phyloP scores from a whole-genome alignment of 352 stramenopile species.

The Globisporangium okanoganense region DNA sequence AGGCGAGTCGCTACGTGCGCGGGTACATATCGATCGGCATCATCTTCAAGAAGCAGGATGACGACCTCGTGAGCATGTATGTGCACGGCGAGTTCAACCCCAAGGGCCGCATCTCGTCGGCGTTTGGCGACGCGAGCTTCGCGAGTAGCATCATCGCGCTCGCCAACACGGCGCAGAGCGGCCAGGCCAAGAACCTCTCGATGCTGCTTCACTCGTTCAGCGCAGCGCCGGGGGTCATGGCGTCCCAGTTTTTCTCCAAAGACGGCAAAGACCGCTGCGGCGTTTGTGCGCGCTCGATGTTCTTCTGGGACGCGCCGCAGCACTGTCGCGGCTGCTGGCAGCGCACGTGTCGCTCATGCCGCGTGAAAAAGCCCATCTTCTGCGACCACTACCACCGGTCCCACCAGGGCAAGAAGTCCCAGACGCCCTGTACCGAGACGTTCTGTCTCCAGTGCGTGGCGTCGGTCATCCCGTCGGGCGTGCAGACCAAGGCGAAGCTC shows the following conservation, averaged over 20 bases:
- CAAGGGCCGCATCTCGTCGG: conserved; percentile 43
- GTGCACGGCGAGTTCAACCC: conserved; percentile 63
- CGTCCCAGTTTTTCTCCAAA: conserved; percentile 9
- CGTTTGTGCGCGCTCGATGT: conserved; percentile 50
- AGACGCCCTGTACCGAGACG: conserved; percentile 57
- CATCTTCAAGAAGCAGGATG: conserved; percentile 53
- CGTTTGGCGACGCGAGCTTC: conserved; percentile 54
- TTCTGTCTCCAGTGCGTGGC: conserved; percentile 76
- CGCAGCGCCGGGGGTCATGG: not conserved
- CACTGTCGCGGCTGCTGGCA: conserved; percentile 67
- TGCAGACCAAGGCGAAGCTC: conserved; percentile 63
- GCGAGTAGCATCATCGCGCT: conserved; percentile 56
- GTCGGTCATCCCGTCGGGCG: conserved; percentile 54
- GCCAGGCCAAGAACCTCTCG: conserved; percentile 75
- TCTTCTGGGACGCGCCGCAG: conserved; percentile 60
- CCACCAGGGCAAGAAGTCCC: conserved; percentile 19
- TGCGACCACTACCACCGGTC: conserved; percentile 57
- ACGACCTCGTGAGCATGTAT: conserved; percentile 66
- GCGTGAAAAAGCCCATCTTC: conserved; percentile 70
- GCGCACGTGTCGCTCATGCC: conserved; percentile 57
- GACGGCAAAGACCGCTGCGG: conserved; percentile 36
- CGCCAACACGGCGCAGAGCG: conserved; percentile 55
- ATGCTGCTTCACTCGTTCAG: conserved; percentile 37
- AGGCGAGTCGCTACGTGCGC: conserved; percentile 38
- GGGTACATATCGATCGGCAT: conserved; percentile 61